Percentiles rank a stretch among this genome's conserved stretches.
Conservation (phyloP, 176 grass and related monocot species). For the Eremochloa ophiuroides region DNA sequence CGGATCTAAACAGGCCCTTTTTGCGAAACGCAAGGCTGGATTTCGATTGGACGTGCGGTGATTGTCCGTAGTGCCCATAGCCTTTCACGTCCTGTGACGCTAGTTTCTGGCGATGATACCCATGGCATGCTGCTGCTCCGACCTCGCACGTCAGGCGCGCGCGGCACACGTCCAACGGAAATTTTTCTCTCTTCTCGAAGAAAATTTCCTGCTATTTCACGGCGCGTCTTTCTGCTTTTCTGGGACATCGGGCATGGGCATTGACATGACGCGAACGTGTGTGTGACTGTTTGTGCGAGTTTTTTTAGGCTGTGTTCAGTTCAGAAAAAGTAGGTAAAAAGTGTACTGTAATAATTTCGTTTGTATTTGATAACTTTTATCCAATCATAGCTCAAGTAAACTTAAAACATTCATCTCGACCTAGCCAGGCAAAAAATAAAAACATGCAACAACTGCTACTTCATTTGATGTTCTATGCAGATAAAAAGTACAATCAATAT, state of each 20-base stretch:
- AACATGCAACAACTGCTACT: too few relatives aligned
- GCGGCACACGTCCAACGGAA: not conserved
- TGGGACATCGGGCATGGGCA: not conserved
- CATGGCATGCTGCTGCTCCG: not conserved
- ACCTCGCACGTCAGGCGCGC: not conserved
- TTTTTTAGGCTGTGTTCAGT: too few relatives aligned
- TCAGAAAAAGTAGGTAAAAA: too few relatives aligned
- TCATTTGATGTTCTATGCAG: too few relatives aligned
- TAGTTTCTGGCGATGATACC: not conserved
- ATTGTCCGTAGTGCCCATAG: not conserved
- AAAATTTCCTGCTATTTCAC: conserved; percentile 22
- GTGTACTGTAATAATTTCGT: too few relatives aligned
- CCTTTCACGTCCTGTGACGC: conserved; percentile 20
- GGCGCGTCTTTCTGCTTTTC: not conserved
- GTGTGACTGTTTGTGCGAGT: too few relatives aligned
- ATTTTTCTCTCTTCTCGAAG: conserved; percentile 9
- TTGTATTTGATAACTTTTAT: too few relatives aligned
- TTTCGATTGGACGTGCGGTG: conserved; percentile 21
- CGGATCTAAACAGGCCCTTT: too few relatives aligned
- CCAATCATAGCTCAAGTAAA: too few relatives aligned
- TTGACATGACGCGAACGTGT: not conserved
- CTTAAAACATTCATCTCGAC: too few relatives aligned
- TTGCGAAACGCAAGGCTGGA: not conserved
- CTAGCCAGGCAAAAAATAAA: too few relatives aligned
- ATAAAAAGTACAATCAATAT: too few relatives aligned